Conservation (phyloP, 176 grass and related monocot genomes). For the Aegilops sharonensis region DNA sequence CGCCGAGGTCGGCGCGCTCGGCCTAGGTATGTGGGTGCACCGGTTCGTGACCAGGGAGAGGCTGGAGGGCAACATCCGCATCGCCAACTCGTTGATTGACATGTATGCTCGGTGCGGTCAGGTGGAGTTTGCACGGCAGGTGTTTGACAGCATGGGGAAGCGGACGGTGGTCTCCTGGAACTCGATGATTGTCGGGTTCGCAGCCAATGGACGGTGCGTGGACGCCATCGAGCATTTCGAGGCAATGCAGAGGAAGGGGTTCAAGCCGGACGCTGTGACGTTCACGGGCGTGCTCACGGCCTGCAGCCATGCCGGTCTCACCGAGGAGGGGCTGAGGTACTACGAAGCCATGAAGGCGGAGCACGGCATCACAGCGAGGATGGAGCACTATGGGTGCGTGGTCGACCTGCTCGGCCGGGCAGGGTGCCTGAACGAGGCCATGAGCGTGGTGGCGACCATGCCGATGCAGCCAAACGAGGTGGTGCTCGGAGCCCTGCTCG, state of each 20-base stretch:
- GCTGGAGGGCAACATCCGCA: constrained; percentile 39
- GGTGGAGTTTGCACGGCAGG: constrained; percentile 46
- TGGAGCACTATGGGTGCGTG: constrained; percentile 76
- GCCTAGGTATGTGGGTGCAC: constrained; percentile 68
- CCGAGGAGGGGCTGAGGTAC: constrained; percentile 41
- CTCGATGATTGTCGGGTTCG: constrained; percentile 56
- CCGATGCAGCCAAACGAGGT: constrained; percentile 62
- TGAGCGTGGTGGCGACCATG: constrained; percentile 46
- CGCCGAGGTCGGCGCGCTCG: constrained; percentile 48
- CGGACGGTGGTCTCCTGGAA: constrained; percentile 66
- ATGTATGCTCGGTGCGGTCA: constrained; percentile 70
- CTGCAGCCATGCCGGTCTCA: constrained; percentile 59
- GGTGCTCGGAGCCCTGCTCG: constrained; percentile 62
- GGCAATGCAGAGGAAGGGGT: constrained; percentile 51
- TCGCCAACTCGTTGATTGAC: constrained; percentile 57
- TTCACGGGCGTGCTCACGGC: constrained; percentile 70
- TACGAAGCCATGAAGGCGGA: constrained; percentile 44
- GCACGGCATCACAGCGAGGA: constrained; percentile 36
- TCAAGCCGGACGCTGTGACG: constrained; percentile 52
- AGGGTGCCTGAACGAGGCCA: constrained; percentile 46
- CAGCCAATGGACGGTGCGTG: constrained; percentile 37
- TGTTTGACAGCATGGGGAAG: constrained; percentile 48
- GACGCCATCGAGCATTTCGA: constrained; percentile 55
- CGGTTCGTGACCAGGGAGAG: constrained; percentile 14
- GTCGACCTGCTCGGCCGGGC: constrained; percentile 70